phyloP scores from a whole-genome alignment of 805 yeast species.

The Pichia insulana region DNA sequence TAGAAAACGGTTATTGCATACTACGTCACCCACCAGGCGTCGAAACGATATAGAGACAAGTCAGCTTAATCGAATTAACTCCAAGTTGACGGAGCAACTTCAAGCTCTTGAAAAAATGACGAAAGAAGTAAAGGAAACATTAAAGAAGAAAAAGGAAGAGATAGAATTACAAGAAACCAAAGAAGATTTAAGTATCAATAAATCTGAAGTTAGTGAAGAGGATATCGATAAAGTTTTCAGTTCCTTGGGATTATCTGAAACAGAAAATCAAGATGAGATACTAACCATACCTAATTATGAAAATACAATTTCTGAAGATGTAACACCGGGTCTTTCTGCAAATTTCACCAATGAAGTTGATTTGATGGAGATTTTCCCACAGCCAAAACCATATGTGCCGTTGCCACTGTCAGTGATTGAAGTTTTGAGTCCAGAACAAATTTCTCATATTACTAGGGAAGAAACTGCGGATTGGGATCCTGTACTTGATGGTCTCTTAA shows the following conservation, averaged over 20 bases:
- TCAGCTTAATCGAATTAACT: constrained; percentile 1
- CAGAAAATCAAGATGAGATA: constrained; percentile 7
- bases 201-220: constrained; percentile 16
- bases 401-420: constrained; percentile 32
- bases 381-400: constrained; percentile 16
- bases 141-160: constrained; percentile 17
- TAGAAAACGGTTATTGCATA: not conserved
- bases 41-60: not conserved
- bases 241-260: constrained; percentile 4
- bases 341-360: constrained; percentile 6
- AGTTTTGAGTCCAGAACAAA: constrained; percentile 31
- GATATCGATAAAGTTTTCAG: constrained; percentile 23
- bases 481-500: constrained; percentile 30
- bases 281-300: constrained; percentile 10
- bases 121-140: constrained; percentile 19
- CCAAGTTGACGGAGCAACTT: constrained; percentile 21
- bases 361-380: constrained; percentile 18
- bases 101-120: constrained; percentile 25
- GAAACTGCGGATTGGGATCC: constrained; percentile 40
- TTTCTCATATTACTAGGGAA: constrained; percentile 31
- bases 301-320: not conserved
- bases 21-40: not conserved
- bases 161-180: constrained; percentile 11
- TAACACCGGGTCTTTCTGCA: not conserved
- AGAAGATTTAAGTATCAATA: constrained; percentile 15